Percentiles rank a stretch among this genome's conserved stretches.
Evolutionary conservation across 345 rosid species (phyloP).

Genomic region (Cardamine resedifolia): DNA sequence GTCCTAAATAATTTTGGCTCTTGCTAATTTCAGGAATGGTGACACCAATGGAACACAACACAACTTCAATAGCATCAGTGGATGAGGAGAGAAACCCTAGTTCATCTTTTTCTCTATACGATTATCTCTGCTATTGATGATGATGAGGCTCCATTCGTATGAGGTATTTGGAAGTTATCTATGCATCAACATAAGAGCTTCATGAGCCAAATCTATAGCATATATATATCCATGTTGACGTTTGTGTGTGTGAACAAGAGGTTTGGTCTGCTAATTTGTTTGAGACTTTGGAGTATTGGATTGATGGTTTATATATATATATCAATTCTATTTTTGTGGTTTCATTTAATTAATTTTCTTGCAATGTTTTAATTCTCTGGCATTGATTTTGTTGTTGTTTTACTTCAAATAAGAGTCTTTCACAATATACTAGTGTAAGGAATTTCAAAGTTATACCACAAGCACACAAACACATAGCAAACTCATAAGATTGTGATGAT

Average conservation of each 20-base stretch:
- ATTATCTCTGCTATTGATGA: constrained; percentile 32
- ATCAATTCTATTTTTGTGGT: not conserved
- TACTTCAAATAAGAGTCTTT: not conserved
- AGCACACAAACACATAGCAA: constrained; percentile 6
- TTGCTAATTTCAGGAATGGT: constrained; percentile 25
- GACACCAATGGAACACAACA: constrained; percentile 26
- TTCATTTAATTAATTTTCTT: not conserved
- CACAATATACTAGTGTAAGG: not conserved
- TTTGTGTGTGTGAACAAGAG: constrained; percentile 3
- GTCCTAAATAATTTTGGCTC: not conserved
- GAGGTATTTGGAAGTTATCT: constrained; percentile 24
- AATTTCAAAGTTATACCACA: not conserved
- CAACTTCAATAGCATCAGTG: constrained; percentile 20
- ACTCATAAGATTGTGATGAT: not conserved
- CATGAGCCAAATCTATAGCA: not conserved
- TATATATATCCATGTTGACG: constrained; percentile 8
- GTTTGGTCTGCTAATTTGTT: constrained; percentile 13
- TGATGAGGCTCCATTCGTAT: constrained; percentile 1
- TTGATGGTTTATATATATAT: not conserved
- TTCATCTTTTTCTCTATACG: constrained; percentile 28
- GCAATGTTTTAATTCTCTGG: not conserved
- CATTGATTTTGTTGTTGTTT: not conserved
- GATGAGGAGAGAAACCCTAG: constrained; percentile 33
- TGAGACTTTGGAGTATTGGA: constrained; percentile 15
- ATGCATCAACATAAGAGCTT: constrained; percentile 14